These are phyloP conservation scores for Nothophaeocryptopus gaeumannii DNA, from an alignment of 2,329 filamentous ascomycete species.

Conservation along the genomic window DNA sequence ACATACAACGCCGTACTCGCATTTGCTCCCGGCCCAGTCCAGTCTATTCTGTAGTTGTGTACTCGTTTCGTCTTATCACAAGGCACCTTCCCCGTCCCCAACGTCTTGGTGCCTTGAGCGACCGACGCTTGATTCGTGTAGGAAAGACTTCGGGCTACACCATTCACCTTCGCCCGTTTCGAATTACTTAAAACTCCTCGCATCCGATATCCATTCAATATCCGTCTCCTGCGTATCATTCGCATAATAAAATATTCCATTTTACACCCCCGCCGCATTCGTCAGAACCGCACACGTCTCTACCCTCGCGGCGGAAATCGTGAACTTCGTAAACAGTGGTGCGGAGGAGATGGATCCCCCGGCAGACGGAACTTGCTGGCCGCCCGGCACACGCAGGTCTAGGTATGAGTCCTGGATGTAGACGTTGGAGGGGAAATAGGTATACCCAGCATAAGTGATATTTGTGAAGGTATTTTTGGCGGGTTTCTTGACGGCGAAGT, in stretches of 20 bases:
- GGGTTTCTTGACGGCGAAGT: not conserved
- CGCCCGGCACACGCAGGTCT: constrained; percentile 14
- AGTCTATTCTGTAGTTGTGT: constrained; percentile 24
- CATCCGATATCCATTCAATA: constrained; percentile 19
- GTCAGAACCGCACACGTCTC: constrained; percentile 18
- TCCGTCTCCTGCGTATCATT: constrained; percentile 23
- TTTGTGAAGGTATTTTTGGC: no score
- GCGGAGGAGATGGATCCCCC: constrained; percentile 9
- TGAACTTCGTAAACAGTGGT: constrained; percentile 14
- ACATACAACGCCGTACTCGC: constrained; percentile 18
- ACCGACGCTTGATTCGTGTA: constrained; percentile 19
- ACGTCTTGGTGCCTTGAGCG: not conserved
- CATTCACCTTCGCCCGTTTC: constrained; percentile 6
- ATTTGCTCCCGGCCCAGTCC: no score
- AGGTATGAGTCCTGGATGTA: constrained; percentile 14
- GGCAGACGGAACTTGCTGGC: not conserved
- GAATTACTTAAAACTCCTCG: not conserved
- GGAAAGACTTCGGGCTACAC: constrained; percentile 10
- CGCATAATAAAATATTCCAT: constrained; percentile 19
- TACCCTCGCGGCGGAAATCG: constrained; percentile 14
- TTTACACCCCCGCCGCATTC: constrained; percentile 14
- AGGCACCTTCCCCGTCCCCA: constrained; percentile 5
- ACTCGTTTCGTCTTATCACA: constrained; percentile 8
- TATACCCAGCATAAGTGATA: not conserved
- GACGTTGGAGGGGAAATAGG: not conserved